Evolutionary conservation across 2,329 filamentous ascomycete species (phyloP).

Genomic region (Fusarium aywerte): DNA sequence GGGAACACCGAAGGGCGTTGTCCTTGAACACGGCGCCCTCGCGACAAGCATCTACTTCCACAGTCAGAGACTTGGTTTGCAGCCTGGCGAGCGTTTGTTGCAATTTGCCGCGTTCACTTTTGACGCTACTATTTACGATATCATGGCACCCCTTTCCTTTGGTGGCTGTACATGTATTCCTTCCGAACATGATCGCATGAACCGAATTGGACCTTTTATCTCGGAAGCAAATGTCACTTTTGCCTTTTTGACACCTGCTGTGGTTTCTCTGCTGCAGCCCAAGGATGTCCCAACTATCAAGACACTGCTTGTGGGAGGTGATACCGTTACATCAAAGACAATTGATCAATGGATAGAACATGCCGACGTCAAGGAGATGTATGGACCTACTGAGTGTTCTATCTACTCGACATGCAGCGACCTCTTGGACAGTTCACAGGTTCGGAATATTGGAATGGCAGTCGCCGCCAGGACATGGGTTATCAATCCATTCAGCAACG

Average conservation of each 20-base stretch:
- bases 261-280: neutral
- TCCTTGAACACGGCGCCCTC: neutral
- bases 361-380: neutral
- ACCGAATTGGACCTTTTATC: neutral
- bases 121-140: neutral
- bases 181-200: neutral
- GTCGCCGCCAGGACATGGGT: neutral
- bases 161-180: neutral
- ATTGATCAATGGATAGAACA: neutral
- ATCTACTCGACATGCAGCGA: neutral
- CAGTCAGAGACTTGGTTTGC: neutral
- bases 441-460: neutral
- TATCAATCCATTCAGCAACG: neutral
- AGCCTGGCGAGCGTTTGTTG: neutral
- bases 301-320: neutral
- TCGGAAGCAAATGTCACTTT: neutral
- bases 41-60: neutral
- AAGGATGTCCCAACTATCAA: neutral
- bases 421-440: neutral
- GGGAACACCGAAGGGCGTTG: neutral
- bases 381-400: neutral
- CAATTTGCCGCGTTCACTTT: neutral
- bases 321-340: neutral
- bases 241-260: neutral
- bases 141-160: neutral